Evolutionary conservation across 2,329 filamentous ascomycete genomes (phyloP), one percentile per base, ranked within the genome.

Genomic region (Fusarium avenaceum): DNA sequence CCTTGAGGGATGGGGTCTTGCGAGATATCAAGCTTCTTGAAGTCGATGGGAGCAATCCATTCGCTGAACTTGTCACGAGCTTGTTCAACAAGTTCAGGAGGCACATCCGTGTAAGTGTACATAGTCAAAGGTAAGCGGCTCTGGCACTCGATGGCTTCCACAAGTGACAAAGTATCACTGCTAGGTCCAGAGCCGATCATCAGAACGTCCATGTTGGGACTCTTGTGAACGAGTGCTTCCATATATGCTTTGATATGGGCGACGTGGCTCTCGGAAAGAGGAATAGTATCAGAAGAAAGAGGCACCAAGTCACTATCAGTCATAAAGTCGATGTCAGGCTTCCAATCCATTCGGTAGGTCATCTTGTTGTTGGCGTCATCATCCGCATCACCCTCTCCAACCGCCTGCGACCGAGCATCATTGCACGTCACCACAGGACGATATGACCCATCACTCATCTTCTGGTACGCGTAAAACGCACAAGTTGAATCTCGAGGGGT

Each of bases 11-110:
- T 28, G 3, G 44, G 53, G 10, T 56, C 53, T 43, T 56, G 53
- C 7, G 53, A 56, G 20, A 56, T 48, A 15, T 56, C 53, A 3
- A 56, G 17, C 17, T 38, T 43, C 35, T 56, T 56, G 38, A 35
- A 56, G 15, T 56, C 44, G 26, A 56, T 28, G 19, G 53, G 35
- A 26, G 44, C 38, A 6, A 32, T 9, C 26, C 26, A 49, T 17
- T 48, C 44, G 20, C 13, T 20, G 17, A 56, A 33, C 30, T 42
- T 56, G 8, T 4, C 35, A 7, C 45, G 44, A 4, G 44, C 44
- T 7, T 49, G 11, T 6, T 35, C 44, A 26, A 49, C 6, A 40
- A 42, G 5, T 5, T 32, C 53, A 4, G 20, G 45, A 2, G 53
- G 35, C 8, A 49, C 38, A 15, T 56, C 28, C 1, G 44, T 43